Conservation (phyloP, 2,329 filamentous ascomycete genomes). For the Beauveria sp. region DNA sequence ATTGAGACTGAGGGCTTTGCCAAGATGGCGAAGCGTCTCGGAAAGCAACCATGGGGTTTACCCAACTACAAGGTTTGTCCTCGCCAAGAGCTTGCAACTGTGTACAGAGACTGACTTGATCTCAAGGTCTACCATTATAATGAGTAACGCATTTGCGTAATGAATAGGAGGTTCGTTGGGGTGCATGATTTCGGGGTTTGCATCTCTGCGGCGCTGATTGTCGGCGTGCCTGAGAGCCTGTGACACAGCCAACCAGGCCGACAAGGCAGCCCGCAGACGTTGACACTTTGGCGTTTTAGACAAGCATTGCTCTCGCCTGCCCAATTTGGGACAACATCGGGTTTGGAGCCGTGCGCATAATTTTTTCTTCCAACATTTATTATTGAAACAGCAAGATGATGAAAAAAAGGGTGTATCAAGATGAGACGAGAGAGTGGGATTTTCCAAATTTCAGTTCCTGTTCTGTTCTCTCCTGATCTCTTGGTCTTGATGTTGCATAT, state of each 20-base stretch:
- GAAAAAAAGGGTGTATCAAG: background rate
- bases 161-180: slow-evolving; percentile 5
- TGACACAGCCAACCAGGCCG: background rate
- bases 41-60: slow-evolving; percentile 79
- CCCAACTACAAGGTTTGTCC: slow-evolving; percentile 87
- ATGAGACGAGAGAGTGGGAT: background rate
- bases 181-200: slow-evolving; percentile 1
- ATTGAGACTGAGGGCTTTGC: slow-evolving; percentile 98
- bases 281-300: slow-evolving; percentile 1
- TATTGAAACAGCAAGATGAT: background rate
- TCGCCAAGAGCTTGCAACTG: background rate
- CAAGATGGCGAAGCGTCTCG: slow-evolving; percentile 87
- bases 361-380: background rate
- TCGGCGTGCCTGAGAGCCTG: background rate
- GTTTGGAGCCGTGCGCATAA: background rate
- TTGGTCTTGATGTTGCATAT: background rate
- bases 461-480: background rate
- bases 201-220: background rate
- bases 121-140: slow-evolving; percentile 8
- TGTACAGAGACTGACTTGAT: slow-evolving; percentile 5
- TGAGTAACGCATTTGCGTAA: slow-evolving; percentile 11
- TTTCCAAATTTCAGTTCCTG: background rate
- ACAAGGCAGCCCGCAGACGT: background rate
- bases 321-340: background rate
- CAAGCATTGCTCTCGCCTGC: background rate